These are phyloP conservation scores for Neonectria sp. DNA, from an alignment of 2,329 filamentous ascomycete genomes.

Conservation along the genomic window DNA sequence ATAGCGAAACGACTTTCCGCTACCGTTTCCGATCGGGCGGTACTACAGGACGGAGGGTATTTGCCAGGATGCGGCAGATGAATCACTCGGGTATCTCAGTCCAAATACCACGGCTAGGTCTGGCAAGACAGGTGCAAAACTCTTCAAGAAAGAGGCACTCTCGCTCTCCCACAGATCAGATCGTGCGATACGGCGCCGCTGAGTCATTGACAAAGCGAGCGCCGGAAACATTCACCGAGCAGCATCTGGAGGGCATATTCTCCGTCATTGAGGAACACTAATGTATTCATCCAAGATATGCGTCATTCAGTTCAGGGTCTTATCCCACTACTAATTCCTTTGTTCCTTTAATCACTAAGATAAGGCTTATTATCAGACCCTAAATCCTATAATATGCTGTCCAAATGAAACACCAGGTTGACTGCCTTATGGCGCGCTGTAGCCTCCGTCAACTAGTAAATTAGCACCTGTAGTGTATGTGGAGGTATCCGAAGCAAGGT, in stretches of 20 bases:
- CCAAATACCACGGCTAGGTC: background rate
- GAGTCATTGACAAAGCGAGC: background rate
- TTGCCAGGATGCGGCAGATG: conserved; percentile 48
- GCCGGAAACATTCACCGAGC: background rate
- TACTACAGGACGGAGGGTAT: conserved; percentile 36
- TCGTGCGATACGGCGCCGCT: background rate
- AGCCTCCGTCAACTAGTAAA: conserved; percentile 43
- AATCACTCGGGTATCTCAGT: conserved; percentile 58
- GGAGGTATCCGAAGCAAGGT: conserved; percentile 43
- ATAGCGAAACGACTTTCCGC: background rate
- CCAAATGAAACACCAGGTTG: too few species aligned
- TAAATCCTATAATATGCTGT: too few species aligned
- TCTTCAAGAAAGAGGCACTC: background rate
- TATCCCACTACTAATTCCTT: too few species aligned
- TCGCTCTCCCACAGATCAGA: background rate
- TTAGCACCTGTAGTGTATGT: conserved; percentile 46
- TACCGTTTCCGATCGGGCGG: background rate
- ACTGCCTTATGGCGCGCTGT: conserved; percentile 23
- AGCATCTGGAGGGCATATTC: background rate
- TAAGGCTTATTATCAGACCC: too few species aligned
- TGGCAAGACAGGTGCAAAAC: background rate
- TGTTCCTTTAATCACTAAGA: too few species aligned
- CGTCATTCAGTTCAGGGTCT: too few species aligned
- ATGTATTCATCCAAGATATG: too few species aligned
- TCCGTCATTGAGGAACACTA: too few species aligned